These are phyloP conservation scores for Phytophthora uliginosa DNA, from an alignment of 352 stramenopile species.

Conservation along the genomic window DNA sequence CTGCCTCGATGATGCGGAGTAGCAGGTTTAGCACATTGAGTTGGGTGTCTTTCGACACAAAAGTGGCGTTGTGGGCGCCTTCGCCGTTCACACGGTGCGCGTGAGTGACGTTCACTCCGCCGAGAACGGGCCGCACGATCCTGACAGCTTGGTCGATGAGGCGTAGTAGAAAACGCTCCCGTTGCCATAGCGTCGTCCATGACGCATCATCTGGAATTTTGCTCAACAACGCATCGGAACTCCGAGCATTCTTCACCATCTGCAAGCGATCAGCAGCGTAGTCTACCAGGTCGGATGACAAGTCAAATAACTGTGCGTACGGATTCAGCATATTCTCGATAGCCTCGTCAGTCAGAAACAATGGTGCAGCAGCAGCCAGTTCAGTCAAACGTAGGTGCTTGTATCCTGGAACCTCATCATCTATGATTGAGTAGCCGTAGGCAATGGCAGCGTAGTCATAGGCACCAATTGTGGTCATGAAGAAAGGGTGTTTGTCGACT, in stretches of 20 bases:
- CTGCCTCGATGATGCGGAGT: slow-evolving; percentile 49
- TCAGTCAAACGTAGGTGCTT: slow-evolving; percentile 48
- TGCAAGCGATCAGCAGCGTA: slow-evolving; percentile 64
- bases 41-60: slow-evolving; percentile 51
- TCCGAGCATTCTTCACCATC: slow-evolving; percentile 59
- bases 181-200: slow-evolving; percentile 62
- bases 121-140: slow-evolving; percentile 55
- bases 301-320: slow-evolving; percentile 64
- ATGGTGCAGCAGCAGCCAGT: slow-evolving; percentile 50
- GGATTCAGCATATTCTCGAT: slow-evolving; percentile 52
- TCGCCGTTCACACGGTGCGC: slow-evolving; percentile 53
- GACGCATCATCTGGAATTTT: slow-evolving; percentile 68
- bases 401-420: slow-evolving; percentile 59
- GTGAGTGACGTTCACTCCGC: slow-evolving; percentile 70
- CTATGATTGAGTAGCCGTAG: slow-evolving; percentile 80
- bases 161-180: slow-evolving; percentile 50
- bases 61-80: slow-evolving; percentile 39
- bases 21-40: slow-evolving; percentile 51
- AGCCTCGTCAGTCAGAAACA: slow-evolving; percentile 80
- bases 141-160: slow-evolving; percentile 55
- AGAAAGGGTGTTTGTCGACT: slow-evolving; percentile 63
- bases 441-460: slow-evolving; percentile 89
- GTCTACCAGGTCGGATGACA: slow-evolving; percentile 68
- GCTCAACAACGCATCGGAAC: slow-evolving; percentile 24
- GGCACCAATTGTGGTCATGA: slow-evolving; percentile 68